A percentile compares a stretch with the other conserved stretches of the same genome.
Evolutionary conservation across 306 rosid species (phyloP).

Genomic region (Rosa lucieae): DNA sequence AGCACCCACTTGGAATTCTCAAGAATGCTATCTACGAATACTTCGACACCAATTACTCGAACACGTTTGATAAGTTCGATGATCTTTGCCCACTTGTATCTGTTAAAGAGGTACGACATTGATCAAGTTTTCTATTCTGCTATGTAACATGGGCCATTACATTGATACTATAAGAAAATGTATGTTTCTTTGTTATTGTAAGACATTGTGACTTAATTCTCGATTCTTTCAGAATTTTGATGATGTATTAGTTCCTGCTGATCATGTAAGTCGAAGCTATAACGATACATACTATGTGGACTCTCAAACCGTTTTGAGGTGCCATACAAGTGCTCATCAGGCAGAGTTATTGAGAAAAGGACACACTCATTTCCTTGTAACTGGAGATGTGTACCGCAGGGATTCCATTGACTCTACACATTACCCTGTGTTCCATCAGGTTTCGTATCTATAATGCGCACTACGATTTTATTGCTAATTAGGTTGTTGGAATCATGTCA

Average conservation of each 20-base stretch:
- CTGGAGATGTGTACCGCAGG: too few relatives aligned
- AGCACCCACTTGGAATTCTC: too few relatives aligned
- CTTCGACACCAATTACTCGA: conserved; percentile 67
- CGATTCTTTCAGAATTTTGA: conserved; percentile 83
- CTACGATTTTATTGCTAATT: too few relatives aligned
- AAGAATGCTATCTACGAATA: conserved; percentile 78
- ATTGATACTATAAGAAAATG: too few relatives aligned
- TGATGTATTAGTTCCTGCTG: conserved; percentile 95
- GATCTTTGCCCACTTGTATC: conserved; percentile 75
- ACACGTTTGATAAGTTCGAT: conserved; percentile 72
- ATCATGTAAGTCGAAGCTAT: conserved; percentile 89
- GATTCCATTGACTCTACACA: too few relatives aligned
- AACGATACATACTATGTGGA: conserved; percentile 84
- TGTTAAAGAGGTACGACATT: conserved; percentile 59
- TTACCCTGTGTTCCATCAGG: too few relatives aligned
- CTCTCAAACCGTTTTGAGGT: conserved; percentile 52
- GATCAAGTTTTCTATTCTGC: neutral
- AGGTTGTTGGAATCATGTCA: too few relatives aligned
- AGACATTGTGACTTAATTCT: neutral
- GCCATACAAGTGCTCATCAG: neutral
- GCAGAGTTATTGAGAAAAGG: too few relatives aligned
- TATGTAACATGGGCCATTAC: neutral
- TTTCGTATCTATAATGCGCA: too few relatives aligned
- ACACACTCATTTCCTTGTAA: too few relatives aligned
- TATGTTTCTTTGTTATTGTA: too few relatives aligned